A percentile compares a stretch with the other conserved stretches of the same genome.
These are phyloP conservation scores for Saccharomyces kudriavzevii DNA, from an alignment of 805 yeast species.

Conservation along the genomic window DNA sequence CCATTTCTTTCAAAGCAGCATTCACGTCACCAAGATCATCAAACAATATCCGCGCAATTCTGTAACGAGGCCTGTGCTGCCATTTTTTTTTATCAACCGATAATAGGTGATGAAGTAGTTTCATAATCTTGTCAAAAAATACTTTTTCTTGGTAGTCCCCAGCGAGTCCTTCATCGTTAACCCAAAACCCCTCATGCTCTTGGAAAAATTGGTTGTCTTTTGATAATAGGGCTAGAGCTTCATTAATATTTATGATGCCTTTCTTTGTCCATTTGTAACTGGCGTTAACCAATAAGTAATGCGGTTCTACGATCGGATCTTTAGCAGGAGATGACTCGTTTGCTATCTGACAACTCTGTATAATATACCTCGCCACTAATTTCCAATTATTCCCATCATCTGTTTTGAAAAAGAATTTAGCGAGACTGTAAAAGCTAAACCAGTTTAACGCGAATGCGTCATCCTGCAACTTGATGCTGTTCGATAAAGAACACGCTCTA, in stretches of 20 bases:
- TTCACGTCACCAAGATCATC: slow-evolving; percentile 45
- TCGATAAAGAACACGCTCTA: slow-evolving; percentile 17
- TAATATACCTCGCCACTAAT: slow-evolving; percentile 27
- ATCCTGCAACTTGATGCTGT: slow-evolving; percentile 17
- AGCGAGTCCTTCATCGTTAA: slow-evolving; percentile 9
- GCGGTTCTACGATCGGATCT: slow-evolving; percentile 70
- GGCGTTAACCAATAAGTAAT: slow-evolving; percentile 53
- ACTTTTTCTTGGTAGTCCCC: slow-evolving; percentile 14
- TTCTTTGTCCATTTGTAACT: slow-evolving; percentile 46
- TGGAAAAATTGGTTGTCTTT: slow-evolving; percentile 30
- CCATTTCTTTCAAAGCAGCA: slow-evolving; percentile 58
- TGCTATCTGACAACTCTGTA: slow-evolving; percentile 40
- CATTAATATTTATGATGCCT: slow-evolving; percentile 29
- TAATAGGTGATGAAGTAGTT: slow-evolving; percentile 40
- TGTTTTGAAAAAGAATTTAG: slow-evolving; percentile 52
- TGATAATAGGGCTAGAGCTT: slow-evolving; percentile 36
- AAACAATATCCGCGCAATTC: slow-evolving; percentile 55
- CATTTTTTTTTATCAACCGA: slow-evolving; percentile 71
- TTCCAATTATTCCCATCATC: slow-evolving; percentile 16
- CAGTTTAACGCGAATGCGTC: slow-evolving; percentile 38
- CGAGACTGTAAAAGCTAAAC: slow-evolving; percentile 49
- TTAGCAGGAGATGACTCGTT: slow-evolving; percentile 28
- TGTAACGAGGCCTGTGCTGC: slow-evolving; percentile 80
- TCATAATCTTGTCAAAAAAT: slow-evolving; percentile 37
- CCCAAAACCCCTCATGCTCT: slow-evolving; percentile 18